These are phyloP conservation scores for Iris pallida DNA, from an alignment of 116 monocot genomes.

Conservation along the genomic window DNA sequence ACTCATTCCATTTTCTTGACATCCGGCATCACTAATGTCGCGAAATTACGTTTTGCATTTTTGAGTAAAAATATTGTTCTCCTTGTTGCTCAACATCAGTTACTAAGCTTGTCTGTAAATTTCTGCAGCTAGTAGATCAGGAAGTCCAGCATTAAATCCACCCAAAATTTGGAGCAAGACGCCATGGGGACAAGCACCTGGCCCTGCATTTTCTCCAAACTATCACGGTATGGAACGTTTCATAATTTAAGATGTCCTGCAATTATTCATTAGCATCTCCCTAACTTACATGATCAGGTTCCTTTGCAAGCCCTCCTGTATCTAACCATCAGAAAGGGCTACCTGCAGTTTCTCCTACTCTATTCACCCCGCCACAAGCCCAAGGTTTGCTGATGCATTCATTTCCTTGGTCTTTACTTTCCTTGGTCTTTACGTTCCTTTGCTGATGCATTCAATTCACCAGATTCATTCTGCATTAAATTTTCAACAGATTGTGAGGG, in stretches of 20 bases:
- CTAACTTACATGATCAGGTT: conserved; percentile 21
- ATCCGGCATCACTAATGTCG: too few species aligned
- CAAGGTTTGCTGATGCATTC: conserved; percentile 22
- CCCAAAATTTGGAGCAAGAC: conserved; percentile 22
- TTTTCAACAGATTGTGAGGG: conserved; percentile 44
- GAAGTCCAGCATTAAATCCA: conserved; percentile 11
- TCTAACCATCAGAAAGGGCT: conserved; percentile 26
- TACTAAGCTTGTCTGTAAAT: background rate
- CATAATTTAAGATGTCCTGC: background rate
- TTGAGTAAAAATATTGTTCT: too few species aligned
- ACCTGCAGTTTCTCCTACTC: conserved; percentile 22
- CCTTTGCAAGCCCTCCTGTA: conserved; percentile 6
- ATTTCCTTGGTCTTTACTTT: background rate
- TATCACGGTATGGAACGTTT: conserved; percentile 18
- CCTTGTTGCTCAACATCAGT: background rate
- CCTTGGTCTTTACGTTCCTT: background rate
- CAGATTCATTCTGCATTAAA: background rate
- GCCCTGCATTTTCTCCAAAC: conserved; percentile 13
- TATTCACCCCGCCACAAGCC: conserved; percentile 22
- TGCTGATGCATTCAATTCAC: background rate
- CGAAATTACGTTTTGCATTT: too few species aligned
- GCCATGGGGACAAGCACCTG: conserved; percentile 9
- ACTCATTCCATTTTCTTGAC: too few species aligned
- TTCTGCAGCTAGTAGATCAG: conserved; percentile 7
- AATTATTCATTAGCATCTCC: background rate